Conservation (phyloP, 495 filamentous ascomycete genomes). For the Xylaria cubensis region DNA sequence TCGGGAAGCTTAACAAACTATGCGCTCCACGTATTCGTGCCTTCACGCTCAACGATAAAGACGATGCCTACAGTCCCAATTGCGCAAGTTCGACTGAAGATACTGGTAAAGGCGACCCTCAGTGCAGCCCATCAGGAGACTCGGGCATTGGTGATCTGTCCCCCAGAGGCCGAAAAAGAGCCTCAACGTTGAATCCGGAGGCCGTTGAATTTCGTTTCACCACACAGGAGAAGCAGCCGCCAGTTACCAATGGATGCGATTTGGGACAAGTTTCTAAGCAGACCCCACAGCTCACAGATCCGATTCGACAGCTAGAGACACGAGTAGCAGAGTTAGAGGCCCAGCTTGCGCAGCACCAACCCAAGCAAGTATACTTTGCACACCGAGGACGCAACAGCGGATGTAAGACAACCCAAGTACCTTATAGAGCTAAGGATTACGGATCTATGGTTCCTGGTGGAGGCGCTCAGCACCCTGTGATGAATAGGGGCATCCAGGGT, state of each 20-base stretch:
- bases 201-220: constrained; percentile 33
- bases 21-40: constrained; percentile 24
- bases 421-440: not conserved
- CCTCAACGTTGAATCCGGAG: constrained; percentile 31
- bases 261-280: not conserved
- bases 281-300: constrained; percentile 1
- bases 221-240: not conserved
- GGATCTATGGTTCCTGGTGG: not conserved
- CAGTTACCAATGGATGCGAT: not conserved
- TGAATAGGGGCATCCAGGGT: constrained; percentile 1
- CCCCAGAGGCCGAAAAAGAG: constrained; percentile 6
- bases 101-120: not conserved
- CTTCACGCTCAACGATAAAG: constrained; percentile 12
- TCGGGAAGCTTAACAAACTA: constrained; percentile 32
- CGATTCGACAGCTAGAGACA: constrained; percentile 17
- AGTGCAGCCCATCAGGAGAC: constrained; percentile 25
- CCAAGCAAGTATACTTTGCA: constrained; percentile 11
- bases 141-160: constrained; percentile 28
- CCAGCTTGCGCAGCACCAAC: constrained; percentile 12
- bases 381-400: constrained; percentile 14
- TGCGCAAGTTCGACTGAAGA: not conserved
- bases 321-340: constrained; percentile 28
- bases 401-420: constrained; percentile 5
- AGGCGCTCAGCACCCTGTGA: constrained; percentile 1
- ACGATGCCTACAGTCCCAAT: not conserved